Conservation (phyloP, 257 asterid species). For the Solanum tarijense region DNA sequence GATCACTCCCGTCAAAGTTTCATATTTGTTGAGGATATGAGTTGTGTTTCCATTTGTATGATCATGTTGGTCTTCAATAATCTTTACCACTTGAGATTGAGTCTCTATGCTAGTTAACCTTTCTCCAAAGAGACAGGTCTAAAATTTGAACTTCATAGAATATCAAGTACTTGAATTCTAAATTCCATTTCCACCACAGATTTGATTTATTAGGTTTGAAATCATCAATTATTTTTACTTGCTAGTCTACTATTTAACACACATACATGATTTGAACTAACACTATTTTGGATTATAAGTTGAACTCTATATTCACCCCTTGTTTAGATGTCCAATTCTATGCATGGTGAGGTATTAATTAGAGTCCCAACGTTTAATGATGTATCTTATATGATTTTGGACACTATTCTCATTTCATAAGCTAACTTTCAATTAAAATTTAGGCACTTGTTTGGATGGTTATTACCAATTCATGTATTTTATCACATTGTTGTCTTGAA, state of each 20-base stretch:
- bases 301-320: not conserved
- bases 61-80: not conserved
- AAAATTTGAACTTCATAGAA: not conserved
- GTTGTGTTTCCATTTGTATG: not conserved
- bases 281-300: not conserved
- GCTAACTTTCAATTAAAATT: not conserved
- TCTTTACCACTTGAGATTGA: not conserved
- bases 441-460: not conserved
- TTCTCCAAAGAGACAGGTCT: not conserved
- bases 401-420: not conserved
- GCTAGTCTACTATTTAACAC: not conserved
- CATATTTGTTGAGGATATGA: not conserved
- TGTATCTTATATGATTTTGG: not conserved
- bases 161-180: not conserved
- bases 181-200: not conserved
- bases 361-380: too few species aligned
- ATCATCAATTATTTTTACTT: not conserved
- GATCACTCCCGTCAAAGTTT: not conserved
- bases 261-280: not conserved
- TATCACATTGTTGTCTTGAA: rapidly evolving
- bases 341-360: not conserved
- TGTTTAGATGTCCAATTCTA: not conserved
- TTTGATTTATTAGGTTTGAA: not conserved
- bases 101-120: not conserved
- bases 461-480: not conserved